Base-by-base conservation (phyloP, 768 basidiomycete species). In the Tylopilus subfusipes region DNA sequence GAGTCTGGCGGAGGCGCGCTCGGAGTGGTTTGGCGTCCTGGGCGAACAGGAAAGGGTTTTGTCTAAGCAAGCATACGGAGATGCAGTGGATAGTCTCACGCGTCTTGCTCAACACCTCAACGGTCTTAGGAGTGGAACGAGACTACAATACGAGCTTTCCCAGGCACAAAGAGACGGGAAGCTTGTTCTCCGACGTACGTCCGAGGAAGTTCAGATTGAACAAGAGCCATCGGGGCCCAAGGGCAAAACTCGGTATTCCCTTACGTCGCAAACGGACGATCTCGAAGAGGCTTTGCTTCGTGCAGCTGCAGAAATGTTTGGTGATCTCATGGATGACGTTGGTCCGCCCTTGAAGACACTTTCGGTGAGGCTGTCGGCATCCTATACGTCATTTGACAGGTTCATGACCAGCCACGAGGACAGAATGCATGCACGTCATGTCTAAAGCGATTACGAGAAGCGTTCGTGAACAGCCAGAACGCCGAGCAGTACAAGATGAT, bases 91-190 rank as follows among this genome's bases (percentile, higher is more conserved):
- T 55, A 87, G 86, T 62, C 76, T 99, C 62, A 95, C 90, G 55
- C 77, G 93, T 18, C 81, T 99, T 5, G 97, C 92, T 1, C 96
- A 99, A 65, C 95, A 98, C 73, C 72, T 99, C 36, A 94, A 88
- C 52, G 94, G 96, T 24, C 74, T 98, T 54, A 74, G 96, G 44
- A 85, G 89, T 53, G 90, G 93, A 2, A 92, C 88, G 8, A 79
- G 82, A 31, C 70, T 98, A 33, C 94, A 98, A 66, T 84, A 87
- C 56, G 90, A 95, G 46, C 69, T 98, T 27, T 82, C 88, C 14
- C 81, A 80, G 60, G 88, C 88, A 2, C 70, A 76, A 42, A 57
- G 72, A 6, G 75, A 77, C 4, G 78, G 75, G n/a, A 80, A 72
- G 52, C 46, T 79, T n/a, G 60, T 71, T 13, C 52, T 79, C 27